Conservation (phyloP, 2,329 filamentous ascomycete genomes). For the Arthrobotrys pseudoclavata region DNA sequence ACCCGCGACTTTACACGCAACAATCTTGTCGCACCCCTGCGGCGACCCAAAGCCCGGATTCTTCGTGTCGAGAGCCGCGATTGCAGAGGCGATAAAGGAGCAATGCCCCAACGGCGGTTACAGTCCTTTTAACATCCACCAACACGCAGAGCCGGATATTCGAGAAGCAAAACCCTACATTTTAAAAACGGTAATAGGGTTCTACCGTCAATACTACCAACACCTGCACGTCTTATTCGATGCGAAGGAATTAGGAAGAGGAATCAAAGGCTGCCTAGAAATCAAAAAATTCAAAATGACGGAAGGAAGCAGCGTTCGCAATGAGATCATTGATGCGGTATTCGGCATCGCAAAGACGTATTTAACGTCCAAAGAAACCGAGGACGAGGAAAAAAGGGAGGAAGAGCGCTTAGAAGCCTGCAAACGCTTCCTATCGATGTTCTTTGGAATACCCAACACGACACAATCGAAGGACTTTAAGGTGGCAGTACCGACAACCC, state of each 20-base stretch:
- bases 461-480: neutral
- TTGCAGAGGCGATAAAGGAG: slow-evolving; percentile 30
- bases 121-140: slow-evolving; percentile 31
- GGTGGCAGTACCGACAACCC: slow-evolving; percentile 31
- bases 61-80: slow-evolving; percentile 37
- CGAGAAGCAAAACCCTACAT: slow-evolving; percentile 47
- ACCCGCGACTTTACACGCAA: slow-evolving; percentile 28
- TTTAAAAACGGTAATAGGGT: slow-evolving; percentile 18
- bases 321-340: slow-evolving; percentile 32
- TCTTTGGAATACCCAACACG: slow-evolving; percentile 38
- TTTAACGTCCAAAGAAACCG: slow-evolving; percentile 18
- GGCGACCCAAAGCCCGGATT: slow-evolving; percentile 35
- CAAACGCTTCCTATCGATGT: slow-evolving; percentile 28
- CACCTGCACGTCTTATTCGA: slow-evolving; percentile 38
- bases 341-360: slow-evolving; percentile 32
- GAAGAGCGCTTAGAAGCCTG: slow-evolving; percentile 34
- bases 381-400: slow-evolving; percentile 11
- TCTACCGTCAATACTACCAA: slow-evolving; percentile 32
- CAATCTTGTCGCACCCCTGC: slow-evolving; percentile 28
- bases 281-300: slow-evolving; percentile 24
- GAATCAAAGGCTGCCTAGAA: slow-evolving; percentile 28
- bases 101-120: slow-evolving; percentile 42
- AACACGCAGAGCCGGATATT: slow-evolving; percentile 42
- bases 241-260: slow-evolving; percentile 18
- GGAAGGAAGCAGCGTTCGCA: neutral